Conservation (phyloP, 441 rosid genomes). For the Raphanus hybrid region DNA sequence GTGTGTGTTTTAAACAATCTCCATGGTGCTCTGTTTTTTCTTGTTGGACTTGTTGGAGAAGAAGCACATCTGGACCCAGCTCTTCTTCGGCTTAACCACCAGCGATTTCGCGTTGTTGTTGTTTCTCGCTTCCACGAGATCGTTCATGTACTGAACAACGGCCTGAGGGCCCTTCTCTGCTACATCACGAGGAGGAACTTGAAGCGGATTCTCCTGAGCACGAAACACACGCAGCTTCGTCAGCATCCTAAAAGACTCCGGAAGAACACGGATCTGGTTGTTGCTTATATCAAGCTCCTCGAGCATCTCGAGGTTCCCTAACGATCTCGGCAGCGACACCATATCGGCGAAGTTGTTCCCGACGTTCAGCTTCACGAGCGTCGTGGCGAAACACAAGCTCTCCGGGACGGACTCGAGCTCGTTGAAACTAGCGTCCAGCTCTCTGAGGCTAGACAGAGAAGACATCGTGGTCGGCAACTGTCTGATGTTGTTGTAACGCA, state of each 20-base stretch:
- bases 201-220: slow-evolving; percentile 78
- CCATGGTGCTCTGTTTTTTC: slow-evolving; percentile 72
- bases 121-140: slow-evolving; percentile 60
- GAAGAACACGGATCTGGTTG: slow-evolving; percentile 87
- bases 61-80: slow-evolving; percentile 87
- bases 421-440: slow-evolving; percentile 89
- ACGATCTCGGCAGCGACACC: slow-evolving; percentile 74
- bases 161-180: slow-evolving; percentile 83
- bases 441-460: slow-evolving; percentile 66
- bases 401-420: slow-evolving; percentile 95
- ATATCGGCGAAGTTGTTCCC: slow-evolving; percentile 92
- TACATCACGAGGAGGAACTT: slow-evolving; percentile 82
- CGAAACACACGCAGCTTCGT: slow-evolving; percentile 63
- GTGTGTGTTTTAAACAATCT: slow-evolving; percentile 49
- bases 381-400: slow-evolving; percentile 89
- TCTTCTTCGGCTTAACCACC: slow-evolving; percentile 74
- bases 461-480: slow-evolving; percentile 91
- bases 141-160: slow-evolving; percentile 75
- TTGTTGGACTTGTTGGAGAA: slow-evolving; percentile 84
- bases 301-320: slow-evolving; percentile 91
- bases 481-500: slow-evolving; percentile 84
- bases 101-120: slow-evolving; percentile 41
- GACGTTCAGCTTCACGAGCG: slow-evolving; percentile 79
- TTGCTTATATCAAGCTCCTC: slow-evolving; percentile 92
- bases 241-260: slow-evolving; percentile 81